A percentile compares a stretch with the other conserved stretches of the same genome.
These are phyloP conservation scores for Sungouiozyma intestinalis DNA, from an alignment of 805 yeast species.

Conservation along the genomic window DNA sequence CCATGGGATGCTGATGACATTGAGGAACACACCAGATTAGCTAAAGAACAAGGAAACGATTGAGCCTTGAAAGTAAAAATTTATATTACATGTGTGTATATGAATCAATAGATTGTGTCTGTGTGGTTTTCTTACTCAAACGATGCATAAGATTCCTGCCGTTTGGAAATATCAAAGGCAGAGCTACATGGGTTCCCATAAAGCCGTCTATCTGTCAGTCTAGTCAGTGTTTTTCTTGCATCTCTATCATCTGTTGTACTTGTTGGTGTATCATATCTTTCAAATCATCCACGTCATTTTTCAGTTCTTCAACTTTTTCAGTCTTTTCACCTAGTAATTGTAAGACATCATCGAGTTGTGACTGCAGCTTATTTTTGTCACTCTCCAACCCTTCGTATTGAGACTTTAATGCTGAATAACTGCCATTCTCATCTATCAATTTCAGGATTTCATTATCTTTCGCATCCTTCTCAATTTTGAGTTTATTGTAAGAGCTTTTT, in stretches of 20 bases:
- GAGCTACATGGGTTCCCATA: too few relatives aligned
- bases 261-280: conserved; percentile 77
- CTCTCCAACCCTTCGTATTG: conserved; percentile 27
- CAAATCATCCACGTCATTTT: conserved; percentile 80
- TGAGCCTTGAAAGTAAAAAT: conserved; percentile 16
- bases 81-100: too few relatives aligned
- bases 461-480: conserved; percentile 48
- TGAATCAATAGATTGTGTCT: not conserved
- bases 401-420: conserved; percentile 27
- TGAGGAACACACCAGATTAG: conserved; percentile 59
- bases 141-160: too few relatives aligned
- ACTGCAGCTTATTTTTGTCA: conserved; percentile 31
- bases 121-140: too few relatives aligned
- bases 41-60: conserved; percentile 57
- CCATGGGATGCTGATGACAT: conserved; percentile 86
- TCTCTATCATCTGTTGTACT: conserved; percentile 73
- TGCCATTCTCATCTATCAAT: conserved; percentile 46
- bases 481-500: conserved; percentile 48
- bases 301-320: conserved; percentile 74
- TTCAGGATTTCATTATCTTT: conserved; percentile 59
- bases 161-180: too few relatives aligned
- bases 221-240: conserved; percentile 33
- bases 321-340: conserved; percentile 78
- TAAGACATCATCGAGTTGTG: conserved; percentile 42
- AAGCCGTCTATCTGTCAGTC: not conserved